Evolutionary conservation across 805 yeast genomes (phyloP), one percentile per base, ranked within the genome.

Genomic region (Sugiyamaella floridensis): DNA sequence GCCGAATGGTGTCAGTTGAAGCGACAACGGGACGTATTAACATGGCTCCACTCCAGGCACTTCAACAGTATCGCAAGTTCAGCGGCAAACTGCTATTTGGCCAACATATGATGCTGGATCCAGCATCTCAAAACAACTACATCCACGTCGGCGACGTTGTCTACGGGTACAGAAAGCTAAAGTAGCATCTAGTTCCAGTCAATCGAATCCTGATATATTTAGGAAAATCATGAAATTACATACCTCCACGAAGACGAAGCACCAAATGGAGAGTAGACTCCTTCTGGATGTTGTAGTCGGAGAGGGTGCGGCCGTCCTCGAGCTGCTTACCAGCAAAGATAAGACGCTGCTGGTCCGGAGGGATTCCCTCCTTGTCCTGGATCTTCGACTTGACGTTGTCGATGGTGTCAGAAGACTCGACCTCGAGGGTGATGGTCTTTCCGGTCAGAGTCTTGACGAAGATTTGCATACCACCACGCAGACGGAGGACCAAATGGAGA

Each of bases 281-380:
- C 86, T 92, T 92, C 81, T 93, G 98, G 80, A 92, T 93, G 89
- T 92, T 93, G 95, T 93, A 93, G 82, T 92, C 98, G 65, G 97
- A 87, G 68, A 92, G 81, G 65, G 98, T 92, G 84, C 98, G 88
- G 73, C 98, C 98, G 70, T 90, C 98, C 82, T 92, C 97, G 71
- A 92, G 86, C 81, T 92, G 99, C 84, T 92, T 93, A 83, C 99
- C 99, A 73, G 98, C 99, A 73, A 93, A 92, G 83, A 92, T 92
- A 72, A 93, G 86, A 82, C 99, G 88, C 82, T 92, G 98, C 79
- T 92, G 98, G 79, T 92, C 98, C 72, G 98, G 98, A 76, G 98
- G 98, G 68, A 92, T 92, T 73, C 98, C 98, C 78, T 92, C 98
- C 84, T 92, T 92, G 85, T 92, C 96, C 80, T 89, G 96, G 76